Evolutionary conservation across 352 stramenopile genomes (phyloP), one percentile per base, ranked within the genome.

Genomic region (Peronospora farinosa): DNA sequence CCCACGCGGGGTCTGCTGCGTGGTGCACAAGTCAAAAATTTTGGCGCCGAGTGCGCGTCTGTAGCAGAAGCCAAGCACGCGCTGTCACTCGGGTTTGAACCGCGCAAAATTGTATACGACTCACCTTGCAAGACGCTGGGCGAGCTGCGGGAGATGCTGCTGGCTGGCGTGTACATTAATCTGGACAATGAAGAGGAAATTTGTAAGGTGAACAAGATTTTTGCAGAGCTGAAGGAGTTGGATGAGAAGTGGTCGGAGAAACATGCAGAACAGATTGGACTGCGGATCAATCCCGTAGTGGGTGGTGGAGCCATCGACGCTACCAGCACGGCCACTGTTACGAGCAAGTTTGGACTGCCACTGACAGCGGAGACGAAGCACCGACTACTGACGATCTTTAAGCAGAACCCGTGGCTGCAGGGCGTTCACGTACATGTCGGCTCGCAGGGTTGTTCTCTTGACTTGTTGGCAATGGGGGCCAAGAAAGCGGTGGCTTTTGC

Each of bases 211-310:
- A 72, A 76, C 27, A 42, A 65, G 40, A 65, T 84, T 7, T 78
- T 96, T 25, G 39, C 27, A 0, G 62, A 78, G 15, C 45, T 82
- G n/a, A 54, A 60, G 6, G 65, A 60, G 10, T 47, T 36, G 2
- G 47, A 54, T 15, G 46, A 58, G 12, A 42, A 66, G 5, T 65
- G 27, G 7, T 47, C 12, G 44, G 42, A 59, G 30, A 52, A 60
- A 17, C 69, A 86, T 45, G 47, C 62, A 7, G 53, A 45, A 28
- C 78, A 88, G 48, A 82, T 97, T 30, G 90, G 91, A 27, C 45
- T 97, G 44, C 79, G 91, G 2, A 88, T 97, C 41, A 97, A 97
- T 60, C 90, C 91, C 0, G 68, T 97, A 7, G 83, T 97, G 12
- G 88, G 89, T 10, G 72, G 69, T 1, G 91, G 91, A n/a, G 69